Evolutionary conservation across 306 rosid species (phyloP).

Genomic region (Cucurbita ficifolia): DNA sequence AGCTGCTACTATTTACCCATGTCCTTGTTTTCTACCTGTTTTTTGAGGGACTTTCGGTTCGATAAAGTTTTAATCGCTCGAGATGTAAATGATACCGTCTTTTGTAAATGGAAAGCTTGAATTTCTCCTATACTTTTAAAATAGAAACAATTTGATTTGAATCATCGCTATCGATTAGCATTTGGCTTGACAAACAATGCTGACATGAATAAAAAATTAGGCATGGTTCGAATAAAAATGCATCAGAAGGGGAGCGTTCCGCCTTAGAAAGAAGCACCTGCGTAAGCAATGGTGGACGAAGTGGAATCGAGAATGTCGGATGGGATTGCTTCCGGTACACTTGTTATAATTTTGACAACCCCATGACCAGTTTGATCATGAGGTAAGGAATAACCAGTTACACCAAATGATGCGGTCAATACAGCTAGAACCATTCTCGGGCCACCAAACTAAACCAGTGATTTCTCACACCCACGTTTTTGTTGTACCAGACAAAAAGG

Average conservation of each 20-base stretch:
- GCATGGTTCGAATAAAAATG: not conserved
- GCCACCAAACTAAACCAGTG: too few species aligned
- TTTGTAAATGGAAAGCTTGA: too few species aligned
- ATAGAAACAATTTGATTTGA: too few species aligned
- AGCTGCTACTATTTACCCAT: not conserved
- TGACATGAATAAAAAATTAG: too few species aligned
- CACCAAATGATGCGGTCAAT: not conserved
- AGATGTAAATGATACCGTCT: too few species aligned
- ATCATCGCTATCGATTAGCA: too few species aligned
- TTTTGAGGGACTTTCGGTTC: not conserved
- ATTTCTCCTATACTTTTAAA: too few species aligned
- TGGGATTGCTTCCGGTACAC: not conserved
- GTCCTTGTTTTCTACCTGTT: not conserved
- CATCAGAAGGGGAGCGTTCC: not conserved
- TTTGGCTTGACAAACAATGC: too few species aligned
- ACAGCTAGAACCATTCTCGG: not conserved
- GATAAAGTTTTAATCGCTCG: too few species aligned
- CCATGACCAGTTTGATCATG: not conserved
- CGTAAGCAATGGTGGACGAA: not conserved
- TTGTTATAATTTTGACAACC: not conserved
- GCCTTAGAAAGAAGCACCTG: not conserved
- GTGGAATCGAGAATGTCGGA: not conserved
- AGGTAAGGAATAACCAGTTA: not conserved
- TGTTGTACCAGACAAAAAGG: too few species aligned
- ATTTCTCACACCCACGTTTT: too few species aligned